A percentile compares a stretch with the other conserved stretches of the same genome.
These are phyloP conservation scores for Cyclanthera cordifolia DNA, from an alignment of 306 rosid genomes.

Conservation along the genomic window DNA sequence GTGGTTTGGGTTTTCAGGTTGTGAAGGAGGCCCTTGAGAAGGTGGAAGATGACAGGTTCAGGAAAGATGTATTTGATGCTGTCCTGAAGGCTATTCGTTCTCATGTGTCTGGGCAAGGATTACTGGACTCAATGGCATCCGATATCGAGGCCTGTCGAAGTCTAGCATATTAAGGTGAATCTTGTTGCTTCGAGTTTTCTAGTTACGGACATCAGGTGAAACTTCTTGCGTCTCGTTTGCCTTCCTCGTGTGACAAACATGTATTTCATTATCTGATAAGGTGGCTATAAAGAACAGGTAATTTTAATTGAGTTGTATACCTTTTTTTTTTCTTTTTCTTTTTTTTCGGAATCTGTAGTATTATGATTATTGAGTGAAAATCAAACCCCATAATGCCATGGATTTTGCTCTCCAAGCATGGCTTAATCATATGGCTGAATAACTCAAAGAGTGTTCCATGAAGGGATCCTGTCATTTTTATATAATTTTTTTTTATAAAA, in stretches of 20 bases:
- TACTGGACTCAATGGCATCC: constrained; percentile 62
- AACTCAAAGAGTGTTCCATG: too few species aligned
- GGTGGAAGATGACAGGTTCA: constrained; percentile 51
- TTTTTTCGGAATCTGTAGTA: constrained; percentile 43
- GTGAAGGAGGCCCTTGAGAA: constrained; percentile 49
- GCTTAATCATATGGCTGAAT: constrained; percentile 30
- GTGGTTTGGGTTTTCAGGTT: constrained; percentile 65
- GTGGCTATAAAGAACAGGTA: constrained; percentile 55
- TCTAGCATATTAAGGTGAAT: constrained; percentile 17
- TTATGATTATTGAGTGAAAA: constrained; percentile 38
- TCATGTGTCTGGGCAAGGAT: constrained; percentile 42
- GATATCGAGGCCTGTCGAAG: constrained; percentile 71
- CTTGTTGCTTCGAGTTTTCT: constrained; percentile 13
- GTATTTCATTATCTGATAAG: constrained; percentile 45
- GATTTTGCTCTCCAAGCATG: constrained; percentile 49
- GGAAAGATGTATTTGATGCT: constrained; percentile 40
- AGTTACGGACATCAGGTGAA: constrained; percentile 29
- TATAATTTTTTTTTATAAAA: neutral
- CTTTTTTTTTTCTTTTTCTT: too few species aligned
- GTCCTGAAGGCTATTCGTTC: constrained; percentile 29
- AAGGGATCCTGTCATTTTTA: constrained; percentile 16
- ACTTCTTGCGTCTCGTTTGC: constrained; percentile 17
- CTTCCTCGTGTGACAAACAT: constrained; percentile 33
- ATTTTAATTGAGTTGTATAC: constrained; percentile 70
- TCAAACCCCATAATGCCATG: constrained; percentile 38